Base-by-base conservation (phyloP, 2,329 filamentous ascomycete species). In the Graphilbum sp. region DNA sequence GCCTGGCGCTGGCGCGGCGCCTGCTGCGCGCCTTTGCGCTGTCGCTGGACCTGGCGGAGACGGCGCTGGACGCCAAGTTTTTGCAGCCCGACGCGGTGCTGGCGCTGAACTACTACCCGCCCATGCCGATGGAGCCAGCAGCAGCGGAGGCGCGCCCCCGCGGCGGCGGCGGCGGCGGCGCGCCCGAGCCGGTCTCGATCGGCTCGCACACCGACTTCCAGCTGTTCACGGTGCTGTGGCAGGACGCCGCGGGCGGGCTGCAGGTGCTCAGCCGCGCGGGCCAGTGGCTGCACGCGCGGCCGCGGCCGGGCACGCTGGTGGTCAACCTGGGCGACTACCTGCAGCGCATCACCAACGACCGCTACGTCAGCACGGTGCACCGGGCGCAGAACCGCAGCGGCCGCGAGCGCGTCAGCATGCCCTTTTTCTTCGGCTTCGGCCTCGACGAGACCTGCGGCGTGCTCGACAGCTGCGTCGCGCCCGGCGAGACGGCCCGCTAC, bases 171-270 rank as follows among this genome's bases (percentile, higher is more conserved):
- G 10, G 10, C 10, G n/a, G 45, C 37, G 39, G 46, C 15, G 38
- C 48, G 27, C 39, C 44, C 17, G 39, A 48, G 1, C 50, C 51
- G 23, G 57, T 64, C 20, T 60, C 61, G 5, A 58, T 76, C 2
- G 72, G 72, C 0, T 64, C 72, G 0, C 72, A 76, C 53, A 75
- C 75, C 46, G 69, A 74, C 49, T 74, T 68, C 35, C 64, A 67
- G 34, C 54, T 67, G 34, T 41, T 44, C 35, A 44, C 42, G 13
- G 25, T 44, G 21, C 39, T 44, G 19, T 38, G 40, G 35, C 42
- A 44, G 34, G 42, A 44, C 24, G 25, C 10, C 37, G 20, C 4
- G n/a, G 42, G 42, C 25, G 42, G 42, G 15, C 39, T 44, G 19
- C 39, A 44, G 29, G 42, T 44, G 1, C 42, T 44, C 25, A 44